Conservation (phyloP, 306 rosid species). For the Oemleria cerasiformis region DNA sequence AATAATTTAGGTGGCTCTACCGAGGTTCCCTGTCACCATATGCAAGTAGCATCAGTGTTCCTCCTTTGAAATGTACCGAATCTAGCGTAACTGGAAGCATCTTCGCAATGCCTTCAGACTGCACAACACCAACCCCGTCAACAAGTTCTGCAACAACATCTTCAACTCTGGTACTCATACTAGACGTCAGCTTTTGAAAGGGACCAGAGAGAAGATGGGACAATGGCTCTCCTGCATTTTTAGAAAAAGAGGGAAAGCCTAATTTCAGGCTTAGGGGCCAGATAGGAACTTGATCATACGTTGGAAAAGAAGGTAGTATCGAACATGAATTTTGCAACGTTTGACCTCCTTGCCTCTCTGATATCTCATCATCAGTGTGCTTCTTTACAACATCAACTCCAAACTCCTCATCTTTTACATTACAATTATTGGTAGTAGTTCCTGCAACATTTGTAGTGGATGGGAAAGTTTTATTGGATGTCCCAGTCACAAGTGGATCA, state of each 20-base stretch:
- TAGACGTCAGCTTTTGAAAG: slow-evolving; percentile 49
- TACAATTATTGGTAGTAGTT: slow-evolving; percentile 24
- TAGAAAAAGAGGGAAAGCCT: slow-evolving; percentile 40
- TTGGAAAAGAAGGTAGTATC: slow-evolving; percentile 23
- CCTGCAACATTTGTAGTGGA: slow-evolving; percentile 28
- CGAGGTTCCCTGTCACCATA: slow-evolving; percentile 90
- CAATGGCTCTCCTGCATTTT: slow-evolving; percentile 42
- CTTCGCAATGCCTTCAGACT: slow-evolving; percentile 46
- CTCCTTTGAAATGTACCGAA: slow-evolving; percentile 82
- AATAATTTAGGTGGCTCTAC: slow-evolving; percentile 42
- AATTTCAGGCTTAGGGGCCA: slow-evolving; percentile 42
- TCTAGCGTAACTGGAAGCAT: slow-evolving; percentile 70
- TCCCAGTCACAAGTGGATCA: slow-evolving; percentile 26
- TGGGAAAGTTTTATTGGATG: slow-evolving; percentile 21
- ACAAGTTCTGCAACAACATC: slow-evolving; percentile 51
- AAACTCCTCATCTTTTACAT: slow-evolving; percentile 34
- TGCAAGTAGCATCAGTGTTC: slow-evolving; percentile 80
- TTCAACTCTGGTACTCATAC: slow-evolving; percentile 42
- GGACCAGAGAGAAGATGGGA: slow-evolving; percentile 37
- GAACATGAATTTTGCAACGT: slow-evolving; percentile 37
- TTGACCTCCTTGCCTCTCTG: slow-evolving; percentile 32
- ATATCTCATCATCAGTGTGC: slow-evolving; percentile 27
- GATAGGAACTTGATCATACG: slow-evolving; percentile 36
- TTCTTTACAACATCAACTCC: slow-evolving; percentile 28
- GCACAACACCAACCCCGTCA: slow-evolving; percentile 39